These are phyloP conservation scores for Pinus albicaulis DNA, from an alignment of 75 land plant species.

Conservation along the genomic window DNA sequence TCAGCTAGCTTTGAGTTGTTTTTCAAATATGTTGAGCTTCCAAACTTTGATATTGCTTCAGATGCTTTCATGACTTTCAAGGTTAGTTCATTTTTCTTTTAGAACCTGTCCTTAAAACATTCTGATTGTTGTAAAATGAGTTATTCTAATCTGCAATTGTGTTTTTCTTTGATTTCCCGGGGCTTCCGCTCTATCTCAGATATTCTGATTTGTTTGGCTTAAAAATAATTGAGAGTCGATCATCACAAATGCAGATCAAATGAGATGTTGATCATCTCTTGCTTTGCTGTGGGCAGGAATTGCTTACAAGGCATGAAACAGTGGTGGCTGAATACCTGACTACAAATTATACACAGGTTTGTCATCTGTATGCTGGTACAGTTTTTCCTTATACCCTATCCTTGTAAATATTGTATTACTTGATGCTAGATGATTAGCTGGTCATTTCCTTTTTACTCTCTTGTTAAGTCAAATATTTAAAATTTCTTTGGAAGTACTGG, in stretches of 20 bases:
- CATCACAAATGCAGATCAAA: background rate
- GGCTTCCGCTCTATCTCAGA: background rate
- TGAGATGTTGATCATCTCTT: background rate
- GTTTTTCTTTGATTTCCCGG: background rate
- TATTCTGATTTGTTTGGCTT: background rate
- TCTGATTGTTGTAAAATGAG: background rate
- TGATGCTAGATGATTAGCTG: background rate
- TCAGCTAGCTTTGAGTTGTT: constrained; percentile 94
- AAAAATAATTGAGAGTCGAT: background rate
- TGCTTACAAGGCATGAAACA: constrained; percentile 83
- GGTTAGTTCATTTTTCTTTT: constrained; percentile 27
- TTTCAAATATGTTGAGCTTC: constrained; percentile 91
- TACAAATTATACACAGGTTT: constrained; percentile 78
- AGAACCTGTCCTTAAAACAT: background rate
- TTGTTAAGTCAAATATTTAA: background rate
- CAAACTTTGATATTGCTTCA: constrained; percentile 93
- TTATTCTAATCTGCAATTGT: background rate
- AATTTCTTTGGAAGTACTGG: background rate
- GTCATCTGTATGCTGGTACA: constrained; percentile 1
- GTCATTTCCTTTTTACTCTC: background rate
- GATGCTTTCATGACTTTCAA: constrained; percentile 96
- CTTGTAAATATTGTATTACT: background rate
- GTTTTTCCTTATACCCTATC: background rate
- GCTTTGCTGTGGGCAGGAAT: constrained; percentile 55
- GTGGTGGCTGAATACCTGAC: constrained; percentile 69